A percentile compares a stretch with the other conserved stretches of the same genome.
These are phyloP conservation scores for Plasmopara halstedii DNA, from an alignment of 352 stramenopile species.

Conservation along the genomic window DNA sequence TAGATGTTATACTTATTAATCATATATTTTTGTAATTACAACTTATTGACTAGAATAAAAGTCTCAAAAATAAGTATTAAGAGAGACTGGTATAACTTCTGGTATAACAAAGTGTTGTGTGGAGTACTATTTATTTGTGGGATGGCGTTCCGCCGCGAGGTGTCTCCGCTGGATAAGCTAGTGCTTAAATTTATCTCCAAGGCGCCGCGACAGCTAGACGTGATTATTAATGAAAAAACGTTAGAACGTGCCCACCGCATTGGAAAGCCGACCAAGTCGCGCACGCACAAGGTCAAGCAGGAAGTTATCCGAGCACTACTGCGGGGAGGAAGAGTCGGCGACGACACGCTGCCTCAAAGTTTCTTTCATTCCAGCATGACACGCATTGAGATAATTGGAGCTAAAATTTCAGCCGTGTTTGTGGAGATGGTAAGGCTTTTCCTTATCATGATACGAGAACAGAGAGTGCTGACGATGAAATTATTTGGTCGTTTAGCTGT, in stretches of 20 bases:
- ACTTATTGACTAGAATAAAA: too few relatives aligned
- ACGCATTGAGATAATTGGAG: slow-evolving; percentile 75
- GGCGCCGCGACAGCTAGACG: slow-evolving; percentile 44
- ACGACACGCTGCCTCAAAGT: slow-evolving; percentile 71
- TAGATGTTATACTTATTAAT: too few relatives aligned
- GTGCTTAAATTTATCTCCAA: slow-evolving; percentile 88
- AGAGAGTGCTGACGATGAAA: not conserved
- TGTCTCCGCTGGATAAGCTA: slow-evolving; percentile 72
- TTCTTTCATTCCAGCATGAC: slow-evolving; percentile 87
- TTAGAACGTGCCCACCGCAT: slow-evolving; percentile 68
- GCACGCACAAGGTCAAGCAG: slow-evolving; percentile 82
- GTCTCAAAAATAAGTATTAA: too few relatives aligned
- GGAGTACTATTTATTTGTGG: too few relatives aligned
- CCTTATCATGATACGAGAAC: not conserved
- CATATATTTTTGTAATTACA: too few relatives aligned
- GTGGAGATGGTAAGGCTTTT: slow-evolving; percentile 42
- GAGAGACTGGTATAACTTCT: too few relatives aligned
- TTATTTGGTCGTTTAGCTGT: slow-evolving; percentile 30
- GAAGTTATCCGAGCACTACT: slow-evolving; percentile 77
- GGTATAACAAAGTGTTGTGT: too few relatives aligned
- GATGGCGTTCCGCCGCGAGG: slow-evolving; percentile 87
- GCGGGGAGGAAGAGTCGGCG: slow-evolving; percentile 57
- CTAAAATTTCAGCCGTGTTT: slow-evolving; percentile 77
- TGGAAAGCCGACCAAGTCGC: slow-evolving; percentile 59
- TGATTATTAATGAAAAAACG: slow-evolving; percentile 68